phyloP scores from a whole-genome alignment of 441 rosid species.

The Jatropha multifida region DNA sequence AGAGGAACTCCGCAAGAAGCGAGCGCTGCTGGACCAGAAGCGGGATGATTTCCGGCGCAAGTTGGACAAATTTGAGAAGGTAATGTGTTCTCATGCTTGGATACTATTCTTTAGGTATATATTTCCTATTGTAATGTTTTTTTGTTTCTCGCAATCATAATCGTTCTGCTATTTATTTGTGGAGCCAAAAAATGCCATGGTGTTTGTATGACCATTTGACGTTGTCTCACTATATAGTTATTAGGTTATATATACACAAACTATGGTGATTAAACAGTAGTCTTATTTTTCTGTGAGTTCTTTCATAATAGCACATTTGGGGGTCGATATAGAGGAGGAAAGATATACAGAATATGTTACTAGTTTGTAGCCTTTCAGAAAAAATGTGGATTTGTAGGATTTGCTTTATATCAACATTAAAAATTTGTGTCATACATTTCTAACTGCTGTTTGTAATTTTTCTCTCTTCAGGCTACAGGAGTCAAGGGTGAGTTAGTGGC shows the following conservation, averaged over 20 bases:
- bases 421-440: conserved; percentile 12
- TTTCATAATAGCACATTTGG: background rate
- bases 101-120: background rate
- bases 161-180: conserved; percentile 5
- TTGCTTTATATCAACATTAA: background rate
- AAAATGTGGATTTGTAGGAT: background rate
- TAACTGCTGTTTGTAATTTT: conserved; percentile 19
- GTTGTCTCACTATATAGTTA: background rate
- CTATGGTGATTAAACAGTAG: background rate
- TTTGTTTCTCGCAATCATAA: background rate
- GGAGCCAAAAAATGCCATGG: conserved; percentile 8
- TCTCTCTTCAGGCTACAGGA: conserved; percentile 64
- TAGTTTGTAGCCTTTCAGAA: background rate
- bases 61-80: conserved; percentile 71
- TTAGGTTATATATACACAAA: background rate
- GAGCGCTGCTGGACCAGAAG: conserved; percentile 87
- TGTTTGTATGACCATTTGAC: background rate
- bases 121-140: background rate
- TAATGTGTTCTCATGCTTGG: conserved; percentile 29
- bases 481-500: conserved; percentile 57
- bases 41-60: conserved; percentile 72
- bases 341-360: background rate
- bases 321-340: conserved; percentile 9
- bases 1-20: conserved; percentile 91
- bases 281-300: background rate